Percentiles rank a stretch among this genome's conserved stretches.
phyloP scores from a whole-genome alignment of 192 early-diverging fungal species.

The Mortierella antarctica region DNA sequence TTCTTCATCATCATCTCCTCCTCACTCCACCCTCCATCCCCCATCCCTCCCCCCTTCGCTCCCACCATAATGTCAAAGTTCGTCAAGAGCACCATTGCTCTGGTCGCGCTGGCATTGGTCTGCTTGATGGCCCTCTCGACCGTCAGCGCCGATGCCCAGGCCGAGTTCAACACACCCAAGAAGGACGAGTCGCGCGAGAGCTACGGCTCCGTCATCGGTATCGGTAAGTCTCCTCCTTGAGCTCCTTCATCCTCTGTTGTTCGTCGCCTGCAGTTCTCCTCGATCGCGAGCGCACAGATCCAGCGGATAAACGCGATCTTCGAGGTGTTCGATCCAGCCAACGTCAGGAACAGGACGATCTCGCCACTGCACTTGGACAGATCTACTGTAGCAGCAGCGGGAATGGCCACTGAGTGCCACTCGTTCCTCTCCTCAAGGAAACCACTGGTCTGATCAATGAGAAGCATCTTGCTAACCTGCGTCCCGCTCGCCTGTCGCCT shows the following conservation, averaged over 20 bases:
- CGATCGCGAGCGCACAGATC: neutral
- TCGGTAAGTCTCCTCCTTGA: constrained; percentile 37
- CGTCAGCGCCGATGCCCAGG: constrained; percentile 42
- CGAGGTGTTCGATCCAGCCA: neutral
- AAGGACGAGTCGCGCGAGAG: constrained; percentile 37
- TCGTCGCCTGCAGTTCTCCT: neutral
- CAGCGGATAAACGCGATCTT: neutral
- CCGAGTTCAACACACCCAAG: no score
- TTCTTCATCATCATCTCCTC: constrained; percentile 17
- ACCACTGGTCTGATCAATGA: no score
- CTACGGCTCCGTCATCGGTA: constrained; percentile 54
- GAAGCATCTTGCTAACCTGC: no score
- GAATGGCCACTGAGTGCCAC: no score
- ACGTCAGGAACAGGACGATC: neutral
- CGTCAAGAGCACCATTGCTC: constrained; percentile 50
- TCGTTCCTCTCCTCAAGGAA: no score
- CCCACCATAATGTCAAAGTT: constrained; percentile 50
- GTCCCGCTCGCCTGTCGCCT: neutral
- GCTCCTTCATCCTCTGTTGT: neutral
- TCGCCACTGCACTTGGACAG: no score
- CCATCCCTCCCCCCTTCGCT: neutral
- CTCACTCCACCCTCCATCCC: constrained; percentile 3
- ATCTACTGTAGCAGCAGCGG: no score
- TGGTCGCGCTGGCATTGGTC: constrained; percentile 49
- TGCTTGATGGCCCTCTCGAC: constrained; percentile 46